phyloP scores from a whole-genome alignment of 2,329 filamentous ascomycete genomes.

The Fusarium avenaceum region DNA sequence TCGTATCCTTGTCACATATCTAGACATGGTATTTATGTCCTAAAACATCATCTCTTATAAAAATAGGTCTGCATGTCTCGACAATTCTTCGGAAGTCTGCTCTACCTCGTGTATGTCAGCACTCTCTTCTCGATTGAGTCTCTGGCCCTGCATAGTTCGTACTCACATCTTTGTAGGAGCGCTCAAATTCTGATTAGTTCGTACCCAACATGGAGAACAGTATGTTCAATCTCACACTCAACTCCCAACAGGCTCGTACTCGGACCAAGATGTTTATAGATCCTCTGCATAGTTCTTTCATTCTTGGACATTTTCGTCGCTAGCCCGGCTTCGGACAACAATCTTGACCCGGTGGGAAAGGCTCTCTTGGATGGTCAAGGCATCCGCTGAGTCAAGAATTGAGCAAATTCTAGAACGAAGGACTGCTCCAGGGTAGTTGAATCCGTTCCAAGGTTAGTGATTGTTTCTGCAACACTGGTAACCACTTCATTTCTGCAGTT shows the following conservation, averaged over 20 bases:
- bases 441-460: neutral
- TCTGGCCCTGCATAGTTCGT: too few relatives aligned
- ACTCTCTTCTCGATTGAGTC: neutral
- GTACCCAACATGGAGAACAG: neutral
- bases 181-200: neutral
- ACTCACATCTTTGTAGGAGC: neutral
- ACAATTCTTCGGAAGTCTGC: neutral
- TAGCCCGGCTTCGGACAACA: too few relatives aligned
- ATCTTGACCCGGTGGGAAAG: neutral
- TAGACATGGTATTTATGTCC: neutral
- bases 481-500: neutral
- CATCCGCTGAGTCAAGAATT: conserved; percentile 11
- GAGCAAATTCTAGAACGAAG: conserved; percentile 5
- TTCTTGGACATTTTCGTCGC: too few relatives aligned
- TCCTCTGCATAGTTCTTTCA: too few relatives aligned
- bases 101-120: neutral
- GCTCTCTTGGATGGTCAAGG: conserved; percentile 5
- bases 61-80: neutral
- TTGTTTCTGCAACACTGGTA: neutral
- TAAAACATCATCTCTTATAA: neutral
- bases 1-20: too few relatives aligned
- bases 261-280: too few relatives aligned
- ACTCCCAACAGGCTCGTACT: too few relatives aligned
- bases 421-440: neutral
- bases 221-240: too few relatives aligned